Conservation (phyloP, 2,329 filamentous ascomycete species). For the Stachybotrys chartarum region DNA sequence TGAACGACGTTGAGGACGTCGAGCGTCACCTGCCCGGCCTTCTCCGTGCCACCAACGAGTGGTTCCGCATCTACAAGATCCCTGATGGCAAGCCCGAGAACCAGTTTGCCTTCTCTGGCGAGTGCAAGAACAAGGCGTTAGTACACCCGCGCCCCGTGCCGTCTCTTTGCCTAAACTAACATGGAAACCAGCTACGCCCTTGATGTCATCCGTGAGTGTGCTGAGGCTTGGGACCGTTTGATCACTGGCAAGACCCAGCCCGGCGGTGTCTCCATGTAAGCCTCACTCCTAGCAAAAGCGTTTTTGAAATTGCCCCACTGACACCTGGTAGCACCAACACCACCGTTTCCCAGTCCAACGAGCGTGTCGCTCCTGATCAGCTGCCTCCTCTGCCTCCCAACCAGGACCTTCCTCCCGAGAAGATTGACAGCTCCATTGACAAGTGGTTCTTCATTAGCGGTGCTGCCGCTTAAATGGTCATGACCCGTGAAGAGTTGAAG, state of each 20-base stretch:
- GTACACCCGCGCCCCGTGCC: slow-evolving; percentile 13
- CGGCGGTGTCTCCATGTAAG: slow-evolving; percentile 77
- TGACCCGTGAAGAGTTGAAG: background rate
- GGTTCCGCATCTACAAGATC: slow-evolving; percentile 99
- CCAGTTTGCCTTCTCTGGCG: slow-evolving; percentile 99
- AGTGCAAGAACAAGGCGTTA: slow-evolving; percentile 99
- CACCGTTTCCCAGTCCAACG: slow-evolving; percentile 64
- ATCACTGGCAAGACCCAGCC: slow-evolving; percentile 80
- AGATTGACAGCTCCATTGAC: slow-evolving; percentile 94
- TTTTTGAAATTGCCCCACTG: slow-evolving; percentile 11
- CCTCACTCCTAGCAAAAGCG: slow-evolving; percentile 13
- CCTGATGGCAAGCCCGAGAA: slow-evolving; percentile 99
- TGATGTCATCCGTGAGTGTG: slow-evolving; percentile 92
- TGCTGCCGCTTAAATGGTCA: slow-evolving; percentile 62
- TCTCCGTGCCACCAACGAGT: slow-evolving; percentile 96
- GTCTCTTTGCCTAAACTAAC: slow-evolving; percentile 2
- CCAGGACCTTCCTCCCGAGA: slow-evolving; percentile 75
- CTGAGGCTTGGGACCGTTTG: slow-evolving; percentile 94
- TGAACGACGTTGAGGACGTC: slow-evolving; percentile 98
- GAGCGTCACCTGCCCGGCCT: slow-evolving; percentile 97
- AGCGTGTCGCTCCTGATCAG: slow-evolving; percentile 61
- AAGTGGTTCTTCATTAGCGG: slow-evolving; percentile 99
- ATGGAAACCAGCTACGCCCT: slow-evolving; percentile 64
- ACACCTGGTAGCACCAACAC: slow-evolving; percentile 64
- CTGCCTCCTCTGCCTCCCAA: slow-evolving; percentile 70